These are phyloP conservation scores for Cercospora brassicicola DNA, from an alignment of 2,329 filamentous ascomycete species.

Conservation along the genomic window DNA sequence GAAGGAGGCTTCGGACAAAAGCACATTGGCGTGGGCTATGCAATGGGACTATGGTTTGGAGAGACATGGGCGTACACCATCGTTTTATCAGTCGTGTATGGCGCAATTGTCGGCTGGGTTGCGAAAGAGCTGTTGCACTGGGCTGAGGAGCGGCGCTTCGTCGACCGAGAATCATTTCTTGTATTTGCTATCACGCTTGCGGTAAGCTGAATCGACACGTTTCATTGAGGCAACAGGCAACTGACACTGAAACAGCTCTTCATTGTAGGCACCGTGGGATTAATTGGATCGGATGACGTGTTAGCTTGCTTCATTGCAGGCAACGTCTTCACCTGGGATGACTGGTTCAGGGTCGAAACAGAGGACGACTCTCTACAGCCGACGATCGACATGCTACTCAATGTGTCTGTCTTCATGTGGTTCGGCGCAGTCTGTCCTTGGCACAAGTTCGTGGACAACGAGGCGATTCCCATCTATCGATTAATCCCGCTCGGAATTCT, in stretches of 20 bases:
- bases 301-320: slow-evolving; percentile 90
- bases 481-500: slow-evolving; percentile 72
- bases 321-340: slow-evolving; percentile 76
- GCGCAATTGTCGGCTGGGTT: slow-evolving; percentile 73
- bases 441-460: slow-evolving; percentile 66
- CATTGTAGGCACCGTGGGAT: slow-evolving; percentile 79
- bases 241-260: slow-evolving; percentile 58
- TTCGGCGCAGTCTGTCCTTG: slow-evolving; percentile 81
- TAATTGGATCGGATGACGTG: slow-evolving; percentile 86
- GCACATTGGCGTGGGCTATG: slow-evolving; percentile 61
- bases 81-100: slow-evolving; percentile 74
- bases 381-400: slow-evolving; percentile 91
- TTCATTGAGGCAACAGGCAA: neutral
- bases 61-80: slow-evolving; percentile 86
- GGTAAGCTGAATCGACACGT: slow-evolving; percentile 45
- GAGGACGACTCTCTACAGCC: slow-evolving; percentile 89
- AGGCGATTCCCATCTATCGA: slow-evolving; percentile 70
- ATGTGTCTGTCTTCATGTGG: slow-evolving; percentile 86
- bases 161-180: slow-evolving; percentile 83
- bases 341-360: slow-evolving; percentile 90
- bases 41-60: slow-evolving; percentile 78
- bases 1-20: slow-evolving; percentile 54
- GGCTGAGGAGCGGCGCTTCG: slow-evolving; percentile 76
- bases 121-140: slow-evolving; percentile 81
- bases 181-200: slow-evolving; percentile 83